phyloP scores from a whole-genome alignment of 139 green algal species.

The Tetradesmus obliquus region DNA sequence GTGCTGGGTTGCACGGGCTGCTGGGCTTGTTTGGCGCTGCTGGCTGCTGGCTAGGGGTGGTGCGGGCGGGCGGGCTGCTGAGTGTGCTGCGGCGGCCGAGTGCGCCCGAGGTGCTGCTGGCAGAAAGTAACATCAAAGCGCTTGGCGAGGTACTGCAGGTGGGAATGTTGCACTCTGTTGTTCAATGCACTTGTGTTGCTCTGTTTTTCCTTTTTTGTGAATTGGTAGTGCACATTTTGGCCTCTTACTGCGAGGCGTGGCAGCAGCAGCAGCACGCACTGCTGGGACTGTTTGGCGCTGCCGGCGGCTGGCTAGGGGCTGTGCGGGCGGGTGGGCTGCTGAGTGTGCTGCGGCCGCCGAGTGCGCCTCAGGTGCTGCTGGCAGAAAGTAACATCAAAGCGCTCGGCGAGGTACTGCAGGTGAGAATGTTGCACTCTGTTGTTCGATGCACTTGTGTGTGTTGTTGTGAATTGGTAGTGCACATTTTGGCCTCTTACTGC shows the following conservation, averaged over 20 bases:
- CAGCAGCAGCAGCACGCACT: constrained; percentile 23
- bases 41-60: constrained; percentile 40
- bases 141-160: constrained; percentile 14
- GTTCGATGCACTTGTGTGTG: neutral
- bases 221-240: neutral
- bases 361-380: constrained; percentile 48
- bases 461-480: too few species aligned
- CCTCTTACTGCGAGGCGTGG: constrained; percentile 28
- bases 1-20: neutral
- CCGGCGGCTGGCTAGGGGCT: constrained; percentile 37
- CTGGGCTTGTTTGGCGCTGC: neutral
- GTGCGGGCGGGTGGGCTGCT: constrained; percentile 56
- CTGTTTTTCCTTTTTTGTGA: neutral
- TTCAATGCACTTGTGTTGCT: neutral
- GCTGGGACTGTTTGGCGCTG: neutral
- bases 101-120: constrained; percentile 48
- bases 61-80: constrained; percentile 53
- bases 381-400: neutral
- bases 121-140: neutral
- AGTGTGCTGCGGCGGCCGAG: constrained; percentile 42
- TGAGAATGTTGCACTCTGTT: neutral
- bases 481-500: constrained; percentile 29
- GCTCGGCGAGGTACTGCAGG: neutral
- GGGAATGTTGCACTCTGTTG: neutral
- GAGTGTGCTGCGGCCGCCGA: constrained; percentile 44